Base-by-base conservation (phyloP, 78 protist species). In the Planoprotostelium fungivorum region DNA sequence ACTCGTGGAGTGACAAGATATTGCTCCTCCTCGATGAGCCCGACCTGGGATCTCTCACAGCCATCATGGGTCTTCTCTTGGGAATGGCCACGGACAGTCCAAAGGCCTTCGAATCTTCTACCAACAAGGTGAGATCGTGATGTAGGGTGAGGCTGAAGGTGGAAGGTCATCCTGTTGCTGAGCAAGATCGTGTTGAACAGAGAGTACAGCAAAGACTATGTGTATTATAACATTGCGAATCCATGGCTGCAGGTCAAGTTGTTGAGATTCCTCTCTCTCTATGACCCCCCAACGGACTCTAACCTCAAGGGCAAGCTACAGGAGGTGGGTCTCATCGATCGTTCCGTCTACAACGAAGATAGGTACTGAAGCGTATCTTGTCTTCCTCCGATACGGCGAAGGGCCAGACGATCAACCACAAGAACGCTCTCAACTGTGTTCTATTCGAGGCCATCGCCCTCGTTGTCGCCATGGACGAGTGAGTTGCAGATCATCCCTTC, bases 231-330 rank as follows among this genome's bases (percentile, higher is more conserved):
- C 38, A 94, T 98, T 38, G 91, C 98, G 28, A 88, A 94, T 38
- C 99, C 99, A n/a, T 95, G 96, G 97, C 90, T 98, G 51, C 98
- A 98, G 90, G 98, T 98, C 87, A 97, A 97, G 94, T 36, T 92
- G 73, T 93, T 99, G 37, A 98, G 98, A 34, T 28, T 98, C 86
- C 94, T 98, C 31, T 98, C 97, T 87, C 86, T 86, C 83, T 98
- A 89, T 93, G 97, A 98, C n/a, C 93, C 96, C 1, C 98, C 98
- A 0, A 92, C 84, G 23, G 97, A 91, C 10, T 38, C 86, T 28
- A 87, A 84, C 73, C 36, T 83, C 34, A 29, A 88, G 73, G 73
- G 31, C 16, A 51, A 51, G 16, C 73, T 51, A 25, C 16, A 5
- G 16, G 73, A 85, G 87, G 87, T 37, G 16, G 16, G 87, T 5